phyloP scores from a whole-genome alignment of 2,329 filamentous ascomycete species.

The Dothideomycetes sp. region DNA sequence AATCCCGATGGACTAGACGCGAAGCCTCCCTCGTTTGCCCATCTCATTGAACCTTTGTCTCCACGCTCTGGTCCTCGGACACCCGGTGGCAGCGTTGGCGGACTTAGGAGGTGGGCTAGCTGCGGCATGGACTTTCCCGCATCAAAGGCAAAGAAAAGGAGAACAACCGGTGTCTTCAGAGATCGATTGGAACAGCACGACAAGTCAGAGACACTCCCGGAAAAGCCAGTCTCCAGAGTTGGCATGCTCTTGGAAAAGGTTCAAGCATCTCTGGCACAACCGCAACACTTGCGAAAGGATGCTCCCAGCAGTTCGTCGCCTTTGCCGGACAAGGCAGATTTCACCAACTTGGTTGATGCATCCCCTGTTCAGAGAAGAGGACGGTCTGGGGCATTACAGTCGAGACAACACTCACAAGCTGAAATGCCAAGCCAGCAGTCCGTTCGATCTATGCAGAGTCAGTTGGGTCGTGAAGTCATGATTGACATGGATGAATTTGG shows the following conservation, averaged over 20 bases:
- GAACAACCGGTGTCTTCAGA: constrained; percentile 23
- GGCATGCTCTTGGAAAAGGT: constrained; percentile 30
- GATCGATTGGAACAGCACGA: constrained; percentile 20
- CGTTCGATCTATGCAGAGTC: background rate
- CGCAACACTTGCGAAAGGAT: constrained; percentile 11
- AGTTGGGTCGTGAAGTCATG: background rate
- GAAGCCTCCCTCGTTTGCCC: constrained; percentile 29
- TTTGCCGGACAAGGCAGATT: constrained; percentile 23
- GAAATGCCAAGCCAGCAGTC: background rate
- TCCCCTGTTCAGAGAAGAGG: background rate
- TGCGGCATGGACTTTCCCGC: constrained; percentile 38
- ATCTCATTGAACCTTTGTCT: constrained; percentile 34
- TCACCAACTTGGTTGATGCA: background rate
- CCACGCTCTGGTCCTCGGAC: constrained; percentile 31
- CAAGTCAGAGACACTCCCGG: constrained; percentile 9
- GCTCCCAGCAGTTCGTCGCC: constrained; percentile 38
- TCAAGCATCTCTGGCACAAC: constrained; percentile 30
- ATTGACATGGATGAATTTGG: constrained; percentile 11
- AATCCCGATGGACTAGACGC: constrained; percentile 23
- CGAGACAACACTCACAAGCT: background rate
- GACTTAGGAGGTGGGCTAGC: constrained; percentile 38
- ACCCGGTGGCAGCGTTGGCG: constrained; percentile 33
- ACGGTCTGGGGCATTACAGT: background rate
- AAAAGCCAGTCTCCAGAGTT: constrained; percentile 15
- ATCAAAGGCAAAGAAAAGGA: constrained; percentile 29